These are phyloP conservation scores for Euphrasia confusa DNA, from an alignment of 257 asterid genomes.

Conservation along the genomic window DNA sequence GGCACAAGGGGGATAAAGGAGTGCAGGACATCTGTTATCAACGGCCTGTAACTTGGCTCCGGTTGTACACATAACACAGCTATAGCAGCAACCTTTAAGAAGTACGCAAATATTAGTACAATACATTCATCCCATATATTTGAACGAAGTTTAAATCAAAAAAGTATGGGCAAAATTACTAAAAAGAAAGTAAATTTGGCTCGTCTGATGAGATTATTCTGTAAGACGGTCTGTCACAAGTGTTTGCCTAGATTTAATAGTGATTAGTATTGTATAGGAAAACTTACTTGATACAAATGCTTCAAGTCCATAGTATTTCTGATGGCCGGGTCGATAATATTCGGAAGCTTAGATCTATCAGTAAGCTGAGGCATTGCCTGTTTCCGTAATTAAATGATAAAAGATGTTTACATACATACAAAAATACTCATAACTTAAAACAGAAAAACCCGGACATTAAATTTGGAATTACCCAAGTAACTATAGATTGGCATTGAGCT, in stretches of 20 bases:
- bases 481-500: conserved; percentile 76
- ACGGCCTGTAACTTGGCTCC: conserved; percentile 91
- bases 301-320: conserved; percentile 81
- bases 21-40: conserved; percentile 90
- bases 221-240: no score
- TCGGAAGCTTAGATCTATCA: conserved; percentile 88
- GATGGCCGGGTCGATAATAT: conserved; percentile 75
- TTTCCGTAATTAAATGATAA: conserved; percentile 16
- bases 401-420: conserved; percentile 9
- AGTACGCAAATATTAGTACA: neutral
- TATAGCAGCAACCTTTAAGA: conserved; percentile 86
- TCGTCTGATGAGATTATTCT: no score
- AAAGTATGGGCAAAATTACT: no score
- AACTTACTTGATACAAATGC: conserved; percentile 84
- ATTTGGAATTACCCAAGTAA: conserved; percentile 60
- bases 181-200: no score
- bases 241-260: neutral
- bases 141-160: neutral
- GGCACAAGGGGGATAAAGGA: conserved; percentile 97
- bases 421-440: neutral
- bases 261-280: neutral
- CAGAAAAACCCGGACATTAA: neutral
- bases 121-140: neutral
- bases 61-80: conserved; percentile 94
- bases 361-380: conserved; percentile 99